Evolutionary conservation across 257 asterid species (phyloP).

Genomic region (Rehmannia glutinosa): DNA sequence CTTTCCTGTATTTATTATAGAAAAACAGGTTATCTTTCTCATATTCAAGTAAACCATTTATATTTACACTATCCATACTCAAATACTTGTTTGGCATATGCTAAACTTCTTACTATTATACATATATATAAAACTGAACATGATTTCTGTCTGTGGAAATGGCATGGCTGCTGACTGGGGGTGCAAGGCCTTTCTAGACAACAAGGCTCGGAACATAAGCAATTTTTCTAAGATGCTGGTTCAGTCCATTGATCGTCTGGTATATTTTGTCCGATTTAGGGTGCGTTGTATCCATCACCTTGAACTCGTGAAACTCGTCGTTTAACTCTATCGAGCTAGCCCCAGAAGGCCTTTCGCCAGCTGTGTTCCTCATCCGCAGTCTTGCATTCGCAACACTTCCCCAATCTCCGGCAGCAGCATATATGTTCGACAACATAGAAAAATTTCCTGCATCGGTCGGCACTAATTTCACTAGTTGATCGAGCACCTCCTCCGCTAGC

Average conservation of each 20-base stretch:
- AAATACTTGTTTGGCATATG: neutral
- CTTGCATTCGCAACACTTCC: conserved; percentile 50
- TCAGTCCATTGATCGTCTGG: conserved; percentile 45
- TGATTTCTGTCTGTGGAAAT: neutral
- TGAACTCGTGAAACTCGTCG: conserved; percentile 57
- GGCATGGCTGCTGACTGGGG: neutral
- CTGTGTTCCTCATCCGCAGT: conserved; percentile 42
- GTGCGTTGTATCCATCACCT: conserved; percentile 61
- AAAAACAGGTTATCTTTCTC: neutral
- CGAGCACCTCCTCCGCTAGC: conserved; percentile 46
- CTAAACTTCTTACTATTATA: conserved; percentile 7
- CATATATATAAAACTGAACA: neutral
- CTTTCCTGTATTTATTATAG: neutral
- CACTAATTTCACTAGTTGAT: conserved; percentile 41
- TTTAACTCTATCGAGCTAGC: conserved; percentile 49
- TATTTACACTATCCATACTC: conserved; percentile 16
- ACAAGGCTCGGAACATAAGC: neutral
- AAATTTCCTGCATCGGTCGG: conserved; percentile 40
- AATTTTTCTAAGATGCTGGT: conserved; percentile 46
- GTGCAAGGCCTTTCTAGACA: neutral
- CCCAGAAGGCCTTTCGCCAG: conserved; percentile 42
- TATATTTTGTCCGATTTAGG: conserved; percentile 53
- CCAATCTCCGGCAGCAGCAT: conserved; percentile 72
- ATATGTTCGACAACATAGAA: conserved; percentile 48
- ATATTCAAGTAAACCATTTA: conserved; percentile 12